A percentile compares a stretch with the other conserved stretches of the same genome.
Conservation (phyloP, 768 basidiomycete species). For the Kwoniella europaea region DNA sequence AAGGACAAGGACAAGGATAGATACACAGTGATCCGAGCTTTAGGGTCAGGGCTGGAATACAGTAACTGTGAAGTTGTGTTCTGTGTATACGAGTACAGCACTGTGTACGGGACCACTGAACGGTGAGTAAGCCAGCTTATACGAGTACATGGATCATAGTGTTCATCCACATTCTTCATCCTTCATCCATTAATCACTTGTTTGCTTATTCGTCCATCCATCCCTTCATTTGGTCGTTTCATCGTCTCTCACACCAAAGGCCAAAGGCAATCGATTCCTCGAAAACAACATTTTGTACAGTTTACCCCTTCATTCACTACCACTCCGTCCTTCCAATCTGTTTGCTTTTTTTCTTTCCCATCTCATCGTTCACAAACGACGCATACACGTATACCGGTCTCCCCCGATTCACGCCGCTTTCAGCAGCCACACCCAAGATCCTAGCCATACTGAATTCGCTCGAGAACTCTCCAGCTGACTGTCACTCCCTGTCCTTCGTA, state of each 20-base stretch:
- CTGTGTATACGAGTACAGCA: too few relatives aligned
- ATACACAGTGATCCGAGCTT: too few relatives aligned
- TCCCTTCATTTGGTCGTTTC: neutral
- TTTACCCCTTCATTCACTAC: neutral
- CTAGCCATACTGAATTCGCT: too few relatives aligned
- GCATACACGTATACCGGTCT: neutral
- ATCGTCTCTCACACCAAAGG: too few relatives aligned
- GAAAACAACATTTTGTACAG: neutral
- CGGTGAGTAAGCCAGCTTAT: too few relatives aligned
- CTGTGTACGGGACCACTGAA: too few relatives aligned
- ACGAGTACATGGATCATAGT: too few relatives aligned
- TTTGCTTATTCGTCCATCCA: neutral
- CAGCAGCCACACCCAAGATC: neutral
- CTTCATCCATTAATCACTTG: neutral
- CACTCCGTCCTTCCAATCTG: slow-evolving; percentile 3
- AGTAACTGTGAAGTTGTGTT: too few relatives aligned
- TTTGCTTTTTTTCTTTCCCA: neutral
- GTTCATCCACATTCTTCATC: neutral
- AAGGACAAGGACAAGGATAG: neutral
- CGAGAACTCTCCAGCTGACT: too few relatives aligned
- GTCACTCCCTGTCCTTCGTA: neutral
- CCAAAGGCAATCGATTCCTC: neutral
- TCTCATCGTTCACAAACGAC: neutral
- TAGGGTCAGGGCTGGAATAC: too few relatives aligned
- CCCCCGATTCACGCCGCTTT: neutral